Conservation (phyloP, 2,329 filamentous ascomycete species). For the Claviceps citrina region DNA sequence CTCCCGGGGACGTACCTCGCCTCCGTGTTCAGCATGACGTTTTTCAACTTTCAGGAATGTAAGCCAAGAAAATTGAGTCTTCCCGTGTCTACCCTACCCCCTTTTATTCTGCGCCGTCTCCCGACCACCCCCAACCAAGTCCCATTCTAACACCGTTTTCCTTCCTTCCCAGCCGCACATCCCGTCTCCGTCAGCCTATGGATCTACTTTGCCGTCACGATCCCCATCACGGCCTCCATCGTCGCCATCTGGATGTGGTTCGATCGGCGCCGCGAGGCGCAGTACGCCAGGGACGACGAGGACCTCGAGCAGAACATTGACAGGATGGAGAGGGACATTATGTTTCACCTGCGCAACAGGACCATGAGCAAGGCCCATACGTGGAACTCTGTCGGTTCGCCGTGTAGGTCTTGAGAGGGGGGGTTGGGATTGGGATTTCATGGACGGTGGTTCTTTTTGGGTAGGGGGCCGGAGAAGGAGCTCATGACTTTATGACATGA, state of each 20-base stretch:
- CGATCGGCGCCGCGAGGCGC: slow-evolving; percentile 33
- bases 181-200: slow-evolving; percentile 38
- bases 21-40: slow-evolving; percentile 51
- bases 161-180: slow-evolving; percentile 13
- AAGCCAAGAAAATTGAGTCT: slow-evolving; percentile 4
- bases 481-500: too few species aligned
- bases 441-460: too few species aligned
- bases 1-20: slow-evolving; percentile 47
- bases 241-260: slow-evolving; percentile 40
- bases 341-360: slow-evolving; percentile 38
- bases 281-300: slow-evolving; percentile 32
- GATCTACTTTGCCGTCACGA: slow-evolving; percentile 47
- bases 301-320: slow-evolving; percentile 40
- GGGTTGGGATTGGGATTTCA: too few species aligned
- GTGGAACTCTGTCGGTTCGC: slow-evolving; percentile 29
- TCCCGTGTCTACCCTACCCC: not conserved
- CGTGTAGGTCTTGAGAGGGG: slow-evolving; percentile 1
- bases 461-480: too few species aligned
- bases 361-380: slow-evolving; percentile 42
- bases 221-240: slow-evolving; percentile 41
- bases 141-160: too few species aligned
- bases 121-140: too few species aligned
- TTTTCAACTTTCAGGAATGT: slow-evolving; percentile 45
- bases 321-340: slow-evolving; percentile 41
- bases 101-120: too few species aligned